These are phyloP conservation scores for Torulaspora quercuum DNA, from an alignment of 805 yeast species.

Conservation along the genomic window DNA sequence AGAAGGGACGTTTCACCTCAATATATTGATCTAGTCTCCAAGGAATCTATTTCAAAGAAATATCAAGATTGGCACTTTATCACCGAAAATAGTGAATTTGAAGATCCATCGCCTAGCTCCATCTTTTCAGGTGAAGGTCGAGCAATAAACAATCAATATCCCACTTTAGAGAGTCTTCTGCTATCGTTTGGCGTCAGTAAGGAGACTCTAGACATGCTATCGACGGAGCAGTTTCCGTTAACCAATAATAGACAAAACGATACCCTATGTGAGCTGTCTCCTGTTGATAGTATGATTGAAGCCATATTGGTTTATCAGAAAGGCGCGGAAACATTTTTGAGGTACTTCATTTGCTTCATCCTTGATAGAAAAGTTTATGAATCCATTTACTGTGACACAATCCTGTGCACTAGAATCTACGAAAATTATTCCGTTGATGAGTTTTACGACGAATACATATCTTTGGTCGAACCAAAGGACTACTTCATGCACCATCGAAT, in stretches of 20 bases:
- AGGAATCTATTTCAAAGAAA: constrained; percentile 23
- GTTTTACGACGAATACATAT: constrained; percentile 14
- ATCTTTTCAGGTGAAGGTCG: constrained; percentile 1
- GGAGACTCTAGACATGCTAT: constrained; percentile 4
- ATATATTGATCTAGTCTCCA: constrained; percentile 20
- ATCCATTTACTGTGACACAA: constrained; percentile 18
- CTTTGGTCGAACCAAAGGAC: constrained; percentile 17
- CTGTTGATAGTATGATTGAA: constrained; percentile 22
- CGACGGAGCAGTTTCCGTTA: constrained; percentile 4
- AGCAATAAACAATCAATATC: constrained; percentile 5
- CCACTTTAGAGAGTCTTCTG: constrained; percentile 14
- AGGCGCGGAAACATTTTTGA: constrained; percentile 11
- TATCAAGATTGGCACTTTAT: constrained; percentile 33
- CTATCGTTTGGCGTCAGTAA: constrained; percentile 22
- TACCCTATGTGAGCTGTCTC: constrained; percentile 20
- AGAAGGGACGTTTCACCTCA: constrained; percentile 9
- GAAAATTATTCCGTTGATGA: constrained; percentile 3
- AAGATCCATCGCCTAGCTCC: constrained; percentile 6
- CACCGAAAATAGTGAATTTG: constrained; percentile 13
- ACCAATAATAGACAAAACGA: constrained; percentile 17
- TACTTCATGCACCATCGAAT: constrained; percentile 30
- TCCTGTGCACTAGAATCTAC: constrained; percentile 18
- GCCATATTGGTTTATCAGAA: constrained; percentile 10
- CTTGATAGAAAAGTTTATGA: constrained; percentile 32
- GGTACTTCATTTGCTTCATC: constrained; percentile 23